A percentile compares a stretch with the other conserved stretches of the same genome.
phyloP scores from a whole-genome alignment of 2,329 filamentous ascomycete species.

The Neonectria coccinea region DNA sequence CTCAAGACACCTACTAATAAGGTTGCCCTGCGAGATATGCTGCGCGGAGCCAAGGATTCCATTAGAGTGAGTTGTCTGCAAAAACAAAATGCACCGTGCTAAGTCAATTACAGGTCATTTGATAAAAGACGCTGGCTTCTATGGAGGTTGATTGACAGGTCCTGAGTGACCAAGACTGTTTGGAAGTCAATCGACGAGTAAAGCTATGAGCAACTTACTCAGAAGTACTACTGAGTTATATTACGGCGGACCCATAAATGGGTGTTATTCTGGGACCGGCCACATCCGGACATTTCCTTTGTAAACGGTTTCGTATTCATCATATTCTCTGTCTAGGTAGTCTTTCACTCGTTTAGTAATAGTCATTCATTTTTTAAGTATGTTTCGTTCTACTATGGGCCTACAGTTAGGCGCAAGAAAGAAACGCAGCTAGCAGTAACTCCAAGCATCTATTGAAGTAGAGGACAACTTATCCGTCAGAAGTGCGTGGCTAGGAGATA shows the following conservation, averaged over 20 bases:
- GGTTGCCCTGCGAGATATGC: constrained; percentile 27
- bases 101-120: neutral
- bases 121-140: neutral
- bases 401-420: too few species aligned
- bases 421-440: too few species aligned
- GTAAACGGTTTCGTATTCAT: neutral
- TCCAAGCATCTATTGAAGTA: too few species aligned
- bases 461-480: too few species aligned
- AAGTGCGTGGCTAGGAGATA: too few species aligned
- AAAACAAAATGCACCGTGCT: neutral
- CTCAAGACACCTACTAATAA: constrained; percentile 5
- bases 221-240: neutral
- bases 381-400: too few species aligned
- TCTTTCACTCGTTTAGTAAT: too few species aligned
- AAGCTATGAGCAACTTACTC: too few species aligned
- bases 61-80: constrained; percentile 10
- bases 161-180: neutral
- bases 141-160: neutral
- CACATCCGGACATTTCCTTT: constrained; percentile 16
- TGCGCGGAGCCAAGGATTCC: constrained; percentile 10
- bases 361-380: too few species aligned
- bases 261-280: constrained; percentile 1
- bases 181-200: neutral
- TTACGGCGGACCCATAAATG: neutral
- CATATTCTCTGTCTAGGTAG: too few species aligned